Conservation (phyloP, 2,329 filamentous ascomycete species). For the Diaporthe destruens region DNA sequence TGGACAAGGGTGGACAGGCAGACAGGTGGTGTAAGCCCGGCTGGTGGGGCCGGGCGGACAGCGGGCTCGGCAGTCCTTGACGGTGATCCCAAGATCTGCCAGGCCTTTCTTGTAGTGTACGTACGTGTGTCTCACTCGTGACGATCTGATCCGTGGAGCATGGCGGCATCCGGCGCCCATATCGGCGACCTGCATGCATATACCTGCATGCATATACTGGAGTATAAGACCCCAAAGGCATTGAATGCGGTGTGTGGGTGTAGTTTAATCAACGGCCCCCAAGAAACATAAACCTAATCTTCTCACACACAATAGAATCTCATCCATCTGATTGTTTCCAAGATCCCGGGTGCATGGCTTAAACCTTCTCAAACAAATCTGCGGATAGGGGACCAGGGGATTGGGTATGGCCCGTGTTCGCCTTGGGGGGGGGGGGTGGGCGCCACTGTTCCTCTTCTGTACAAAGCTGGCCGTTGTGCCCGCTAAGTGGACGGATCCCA, state of each 20-base stretch:
- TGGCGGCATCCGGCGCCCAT: no score
- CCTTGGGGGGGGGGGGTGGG: neutral
- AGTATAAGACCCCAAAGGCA: neutral
- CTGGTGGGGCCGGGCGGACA: neutral
- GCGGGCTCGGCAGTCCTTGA: constrained; percentile 6
- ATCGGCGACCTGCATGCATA: neutral
- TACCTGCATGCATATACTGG: neutral
- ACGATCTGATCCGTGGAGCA: neutral
- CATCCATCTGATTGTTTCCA: constrained; percentile 1
- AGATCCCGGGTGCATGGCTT: neutral
- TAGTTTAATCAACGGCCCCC: neutral
- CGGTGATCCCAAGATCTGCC: constrained; percentile 14
- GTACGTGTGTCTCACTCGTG: neutral
- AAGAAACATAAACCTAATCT: neutral
- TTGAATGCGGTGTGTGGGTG: neutral
- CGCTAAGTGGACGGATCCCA: neutral
- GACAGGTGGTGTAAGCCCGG: neutral
- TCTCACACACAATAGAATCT: neutral
- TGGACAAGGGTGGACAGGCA: neutral
- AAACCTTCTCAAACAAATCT: constrained; percentile 1
- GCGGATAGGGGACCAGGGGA: no score
- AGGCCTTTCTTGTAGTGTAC: no score
- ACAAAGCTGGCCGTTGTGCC: constrained; percentile 3
- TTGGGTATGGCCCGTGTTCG: neutral
- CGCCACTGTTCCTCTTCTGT: constrained; percentile 10